Evolutionary conservation across 2,329 filamentous ascomycete species (phyloP).

Genomic region (Ophiostoma sp.): DNA sequence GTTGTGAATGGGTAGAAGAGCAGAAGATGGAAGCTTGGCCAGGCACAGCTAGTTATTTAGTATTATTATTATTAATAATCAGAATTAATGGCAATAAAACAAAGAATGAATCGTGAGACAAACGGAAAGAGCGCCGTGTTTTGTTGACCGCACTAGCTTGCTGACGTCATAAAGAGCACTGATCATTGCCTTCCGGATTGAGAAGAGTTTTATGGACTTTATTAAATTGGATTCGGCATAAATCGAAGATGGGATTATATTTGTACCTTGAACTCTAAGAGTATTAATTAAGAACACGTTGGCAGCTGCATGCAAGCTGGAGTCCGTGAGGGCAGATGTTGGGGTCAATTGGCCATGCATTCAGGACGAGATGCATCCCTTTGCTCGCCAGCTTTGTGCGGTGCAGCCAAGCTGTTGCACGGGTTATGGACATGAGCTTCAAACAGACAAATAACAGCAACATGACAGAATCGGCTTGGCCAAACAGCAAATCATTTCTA

Average conservation of each 20-base stretch:
- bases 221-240: neutral
- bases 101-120: slow-evolving; percentile 7
- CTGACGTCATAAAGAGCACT: slow-evolving; percentile 21
- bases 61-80: neutral
- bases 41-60: too few relatives aligned
- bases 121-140: slow-evolving; percentile 18
- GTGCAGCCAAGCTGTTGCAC: neutral
- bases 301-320: neutral
- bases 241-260: neutral
- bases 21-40: neutral
- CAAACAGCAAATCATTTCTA: neutral
- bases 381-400: neutral
- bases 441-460: too few relatives aligned
- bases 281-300: neutral
- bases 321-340: neutral
- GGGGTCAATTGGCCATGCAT: neutral
- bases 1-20: neutral
- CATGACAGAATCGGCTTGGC: too few relatives aligned
- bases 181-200: neutral
- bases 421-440: too few relatives aligned
- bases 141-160: slow-evolving; percentile 17
- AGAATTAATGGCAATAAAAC: neutral
- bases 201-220: neutral
- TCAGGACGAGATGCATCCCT: neutral
- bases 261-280: too few relatives aligned